Conservation (phyloP, 2,329 filamentous ascomycete species). For the Pestalotiopsis sp. region DNA sequence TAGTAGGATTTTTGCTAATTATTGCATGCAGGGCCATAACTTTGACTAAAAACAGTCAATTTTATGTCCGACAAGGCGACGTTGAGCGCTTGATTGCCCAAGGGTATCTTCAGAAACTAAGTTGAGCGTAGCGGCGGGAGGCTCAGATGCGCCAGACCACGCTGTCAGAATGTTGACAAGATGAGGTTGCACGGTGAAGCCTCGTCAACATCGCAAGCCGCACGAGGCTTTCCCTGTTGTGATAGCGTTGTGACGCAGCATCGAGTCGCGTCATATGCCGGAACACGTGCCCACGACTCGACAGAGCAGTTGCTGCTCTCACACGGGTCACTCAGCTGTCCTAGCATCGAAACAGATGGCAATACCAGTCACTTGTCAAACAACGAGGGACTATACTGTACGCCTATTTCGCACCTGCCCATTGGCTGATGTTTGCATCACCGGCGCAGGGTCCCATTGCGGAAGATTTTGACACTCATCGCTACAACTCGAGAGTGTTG, state of each 20-base stretch:
- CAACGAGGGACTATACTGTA: too few relatives aligned
- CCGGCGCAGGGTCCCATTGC: neutral
- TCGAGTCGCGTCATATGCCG: too few relatives aligned
- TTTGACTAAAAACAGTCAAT: slow-evolving; percentile 96
- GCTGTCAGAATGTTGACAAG: neutral
- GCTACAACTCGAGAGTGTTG: neutral
- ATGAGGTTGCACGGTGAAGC: too few relatives aligned
- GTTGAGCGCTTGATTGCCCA: slow-evolving; percentile 93
- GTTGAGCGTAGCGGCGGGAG: slow-evolving; percentile 51
- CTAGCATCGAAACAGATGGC: too few relatives aligned
- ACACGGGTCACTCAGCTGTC: too few relatives aligned
- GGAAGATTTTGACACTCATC: neutral
- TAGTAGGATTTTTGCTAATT: neutral
- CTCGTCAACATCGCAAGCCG: too few relatives aligned
- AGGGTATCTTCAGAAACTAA: slow-evolving; percentile 89
- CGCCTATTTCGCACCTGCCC: too few relatives aligned
- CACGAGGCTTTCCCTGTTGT: too few relatives aligned
- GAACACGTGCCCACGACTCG: too few relatives aligned
- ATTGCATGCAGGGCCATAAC: slow-evolving; percentile 75
- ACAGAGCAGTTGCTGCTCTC: too few relatives aligned
- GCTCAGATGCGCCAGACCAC: neutral
- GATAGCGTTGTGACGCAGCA: too few relatives aligned
- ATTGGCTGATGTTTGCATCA: neutral
- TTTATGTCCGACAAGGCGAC: slow-evolving; percentile 94
- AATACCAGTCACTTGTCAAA: too few relatives aligned